phyloP scores from a whole-genome alignment of 352 stramenopile genomes.

The Salisapilia sapeloensis region DNA sequence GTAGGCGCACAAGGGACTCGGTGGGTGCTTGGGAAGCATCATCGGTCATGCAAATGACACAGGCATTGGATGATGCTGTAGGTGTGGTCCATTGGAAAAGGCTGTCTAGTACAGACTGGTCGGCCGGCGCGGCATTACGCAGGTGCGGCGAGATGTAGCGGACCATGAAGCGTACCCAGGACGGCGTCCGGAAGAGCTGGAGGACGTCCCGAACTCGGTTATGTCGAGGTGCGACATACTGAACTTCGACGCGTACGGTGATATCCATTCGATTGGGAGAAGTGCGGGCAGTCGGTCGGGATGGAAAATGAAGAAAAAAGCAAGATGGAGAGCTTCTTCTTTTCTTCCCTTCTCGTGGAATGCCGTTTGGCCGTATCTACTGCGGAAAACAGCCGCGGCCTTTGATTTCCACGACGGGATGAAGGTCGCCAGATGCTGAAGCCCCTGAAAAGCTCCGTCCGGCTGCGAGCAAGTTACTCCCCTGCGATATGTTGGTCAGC shows the following conservation, averaged over 20 bases:
- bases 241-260: conserved; percentile 59
- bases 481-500: too few relatives aligned
- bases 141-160: conserved; percentile 73
- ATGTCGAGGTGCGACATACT: conserved; percentile 50
- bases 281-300: too few relatives aligned
- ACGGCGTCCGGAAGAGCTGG: conserved; percentile 64
- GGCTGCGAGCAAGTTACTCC: too few relatives aligned
- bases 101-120: conserved; percentile 45
- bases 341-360: too few relatives aligned
- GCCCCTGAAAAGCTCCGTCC: too few relatives aligned
- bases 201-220: conserved; percentile 54
- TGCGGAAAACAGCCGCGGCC: too few relatives aligned
- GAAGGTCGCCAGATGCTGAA: too few relatives aligned
- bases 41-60: conserved; percentile 88
- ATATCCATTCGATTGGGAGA: conserved; percentile 44
- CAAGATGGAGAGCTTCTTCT: too few relatives aligned
- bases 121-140: conserved; percentile 58
- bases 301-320: too few relatives aligned
- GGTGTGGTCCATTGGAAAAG: conserved; percentile 10
- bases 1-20: conserved; percentile 56
- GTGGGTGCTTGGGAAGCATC: conserved; percentile 35
- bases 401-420: too few relatives aligned
- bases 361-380: too few relatives aligned
- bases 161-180: conserved; percentile 76
- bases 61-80: conserved; percentile 23